Evolutionary conservation across 2,329 filamentous ascomycete species (phyloP).

Genomic region (Daldinia sp.): DNA sequence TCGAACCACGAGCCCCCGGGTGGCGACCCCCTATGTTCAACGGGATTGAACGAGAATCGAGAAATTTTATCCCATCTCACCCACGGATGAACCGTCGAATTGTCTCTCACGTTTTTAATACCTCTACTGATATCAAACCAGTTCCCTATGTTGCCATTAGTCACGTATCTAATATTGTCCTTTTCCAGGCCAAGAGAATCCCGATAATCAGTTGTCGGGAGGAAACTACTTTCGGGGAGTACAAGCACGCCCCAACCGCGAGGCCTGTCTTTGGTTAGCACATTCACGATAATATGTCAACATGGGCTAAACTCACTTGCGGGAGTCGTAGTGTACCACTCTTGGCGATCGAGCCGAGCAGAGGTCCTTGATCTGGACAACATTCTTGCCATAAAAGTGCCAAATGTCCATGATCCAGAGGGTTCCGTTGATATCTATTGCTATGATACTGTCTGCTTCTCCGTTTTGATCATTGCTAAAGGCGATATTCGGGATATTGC

Average conservation of each 20-base stretch:
- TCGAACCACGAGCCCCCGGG: slow-evolving; percentile 26
- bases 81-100: slow-evolving; percentile 42
- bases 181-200: slow-evolving; percentile 46
- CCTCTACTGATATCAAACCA: slow-evolving; percentile 43
- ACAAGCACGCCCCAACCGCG: slow-evolving; percentile 60
- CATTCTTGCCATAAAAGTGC: slow-evolving; percentile 43
- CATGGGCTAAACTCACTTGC: slow-evolving; percentile 21
- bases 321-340: background rate
- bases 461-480: slow-evolving; percentile 59
- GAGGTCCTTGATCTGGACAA: slow-evolving; percentile 31
- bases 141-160: slow-evolving; percentile 29
- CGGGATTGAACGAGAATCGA: slow-evolving; percentile 29
- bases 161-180: slow-evolving; percentile 35
- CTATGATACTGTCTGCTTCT: slow-evolving; percentile 59
- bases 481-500: slow-evolving; percentile 63
- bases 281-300: background rate
- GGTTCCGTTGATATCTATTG: slow-evolving; percentile 59
- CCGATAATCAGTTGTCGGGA: slow-evolving; percentile 41
- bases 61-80: slow-evolving; percentile 26
- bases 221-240: slow-evolving; percentile 55
- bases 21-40: slow-evolving; percentile 18
- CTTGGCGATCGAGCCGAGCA: slow-evolving; percentile 17
- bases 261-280: slow-evolving; percentile 38
- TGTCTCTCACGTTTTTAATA: slow-evolving; percentile 38
- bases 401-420: slow-evolving; percentile 64